phyloP scores from a whole-genome alignment of 129 eudicot species.

The Lactuca sativa region DNA sequence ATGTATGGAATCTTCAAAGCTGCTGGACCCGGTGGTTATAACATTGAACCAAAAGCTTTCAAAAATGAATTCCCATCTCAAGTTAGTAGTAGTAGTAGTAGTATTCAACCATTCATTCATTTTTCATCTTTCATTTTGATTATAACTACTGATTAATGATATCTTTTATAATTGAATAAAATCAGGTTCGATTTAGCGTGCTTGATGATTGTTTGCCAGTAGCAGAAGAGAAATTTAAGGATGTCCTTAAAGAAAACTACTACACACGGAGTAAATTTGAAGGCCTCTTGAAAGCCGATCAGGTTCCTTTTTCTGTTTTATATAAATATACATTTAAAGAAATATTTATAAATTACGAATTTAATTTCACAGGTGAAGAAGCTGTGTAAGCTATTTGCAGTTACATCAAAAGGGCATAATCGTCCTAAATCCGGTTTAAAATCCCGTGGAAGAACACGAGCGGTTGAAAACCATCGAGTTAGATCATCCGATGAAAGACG shows the following conservation, averaged over 20 bases:
- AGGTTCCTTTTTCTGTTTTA: conserved; percentile 42
- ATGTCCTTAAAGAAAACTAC: conserved; percentile 70
- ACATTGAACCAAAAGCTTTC: conserved; percentile 89
- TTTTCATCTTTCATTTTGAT: no score
- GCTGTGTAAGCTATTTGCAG: conserved; percentile 66
- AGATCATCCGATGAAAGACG: conserved; percentile 1
- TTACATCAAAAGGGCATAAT: conserved; percentile 32
- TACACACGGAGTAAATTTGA: conserved; percentile 61
- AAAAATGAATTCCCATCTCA: conserved; percentile 88
- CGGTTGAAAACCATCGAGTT: conserved; percentile 3
- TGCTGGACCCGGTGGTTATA: conserved; percentile 85
- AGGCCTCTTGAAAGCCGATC: conserved; percentile 60
- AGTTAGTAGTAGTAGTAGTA: no score
- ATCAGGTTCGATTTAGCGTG: conserved; percentile 76
- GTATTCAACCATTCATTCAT: no score
- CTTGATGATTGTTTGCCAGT: conserved; percentile 79
- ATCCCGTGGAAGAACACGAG: conserved; percentile 22
- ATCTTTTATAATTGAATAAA: neutral
- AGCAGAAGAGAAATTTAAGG: conserved; percentile 81
- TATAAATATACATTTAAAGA: neutral
- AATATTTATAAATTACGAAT: neutral
- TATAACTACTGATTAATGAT: no score
- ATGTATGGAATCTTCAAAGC: conserved; percentile 97
- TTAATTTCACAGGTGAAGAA: conserved; percentile 62
- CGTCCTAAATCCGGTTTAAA: conserved; percentile 24